phyloP scores from a whole-genome alignment of 2,329 filamentous ascomycete genomes.

The Colletotrichum gigasporum region DNA sequence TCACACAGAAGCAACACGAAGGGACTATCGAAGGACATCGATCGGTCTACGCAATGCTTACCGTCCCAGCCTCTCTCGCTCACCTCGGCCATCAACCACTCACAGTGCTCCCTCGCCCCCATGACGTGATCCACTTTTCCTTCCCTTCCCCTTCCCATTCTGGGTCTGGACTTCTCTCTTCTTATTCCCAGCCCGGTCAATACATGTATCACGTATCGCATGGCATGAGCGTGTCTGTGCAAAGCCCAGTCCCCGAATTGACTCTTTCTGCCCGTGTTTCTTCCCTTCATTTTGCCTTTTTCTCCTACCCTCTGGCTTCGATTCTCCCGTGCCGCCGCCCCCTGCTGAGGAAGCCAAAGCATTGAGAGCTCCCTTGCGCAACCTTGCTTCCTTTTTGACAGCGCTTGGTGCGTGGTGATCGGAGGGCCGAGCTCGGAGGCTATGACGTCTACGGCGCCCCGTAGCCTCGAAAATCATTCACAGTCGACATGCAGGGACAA shows the following conservation, averaged over 20 bases:
- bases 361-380: not conserved
- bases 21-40: not conserved
- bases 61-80: too few relatives aligned
- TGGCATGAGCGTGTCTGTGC: constrained; percentile 6
- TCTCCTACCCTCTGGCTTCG: too few relatives aligned
- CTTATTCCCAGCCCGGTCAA: not conserved
- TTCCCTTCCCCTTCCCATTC: not conserved
- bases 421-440: not conserved
- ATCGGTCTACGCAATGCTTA: constrained; percentile 15
- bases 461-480: not conserved
- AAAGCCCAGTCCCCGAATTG: not conserved
- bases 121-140: not conserved
- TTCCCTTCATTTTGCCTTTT: not conserved
- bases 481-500: not conserved
- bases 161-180: not conserved
- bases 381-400: not conserved
- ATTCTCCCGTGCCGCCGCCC: not conserved
- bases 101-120: not conserved
- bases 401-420: not conserved
- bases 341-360: not conserved
- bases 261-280: not conserved
- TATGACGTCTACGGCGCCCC: constrained; percentile 24
- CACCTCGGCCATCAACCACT: not conserved
- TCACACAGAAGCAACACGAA: constrained; percentile 6
- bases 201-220: not conserved